Evolutionary conservation across 805 yeast genomes (phyloP).

Genomic region (Yarrowia osloensis): DNA sequence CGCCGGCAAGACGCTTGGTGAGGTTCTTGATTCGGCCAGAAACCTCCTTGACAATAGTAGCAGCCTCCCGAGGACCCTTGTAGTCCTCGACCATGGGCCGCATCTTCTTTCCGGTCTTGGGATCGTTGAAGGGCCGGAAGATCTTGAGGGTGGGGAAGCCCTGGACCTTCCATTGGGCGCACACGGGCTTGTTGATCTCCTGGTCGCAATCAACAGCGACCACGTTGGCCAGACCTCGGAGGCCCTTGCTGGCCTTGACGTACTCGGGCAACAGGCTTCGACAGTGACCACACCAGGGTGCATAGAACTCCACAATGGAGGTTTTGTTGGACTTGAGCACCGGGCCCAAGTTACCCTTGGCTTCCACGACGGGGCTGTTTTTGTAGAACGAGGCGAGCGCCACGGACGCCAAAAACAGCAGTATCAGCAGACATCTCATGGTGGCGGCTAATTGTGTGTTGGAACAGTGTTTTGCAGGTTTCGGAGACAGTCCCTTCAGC

Average conservation of each 20-base stretch:
- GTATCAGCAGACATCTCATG: conserved; percentile 25
- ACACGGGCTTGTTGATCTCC: conserved; percentile 63
- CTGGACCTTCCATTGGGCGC: conserved; percentile 62
- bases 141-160: conserved; percentile 86
- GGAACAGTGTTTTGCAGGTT: background rate
- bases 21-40: conserved; percentile 38
- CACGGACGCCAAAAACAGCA: conserved; percentile 25
- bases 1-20: conserved; percentile 4
- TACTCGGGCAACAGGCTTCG: conserved; percentile 63
- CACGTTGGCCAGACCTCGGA: conserved; percentile 48
- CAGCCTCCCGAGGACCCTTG: conserved; percentile 40
- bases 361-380: conserved; percentile 26
- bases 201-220: conserved; percentile 83
- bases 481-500: background rate
- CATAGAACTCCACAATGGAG: conserved; percentile 76
- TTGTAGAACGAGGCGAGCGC: conserved; percentile 29
- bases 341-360: conserved; percentile 28
- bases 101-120: conserved; percentile 25
- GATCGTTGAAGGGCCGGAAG: conserved; percentile 74
- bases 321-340: conserved; percentile 30
- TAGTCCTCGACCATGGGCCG: conserved; percentile 40
- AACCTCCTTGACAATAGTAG: conserved; percentile 39
- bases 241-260: conserved; percentile 60
- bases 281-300: conserved; percentile 98
- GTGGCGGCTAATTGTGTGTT: background rate